These are phyloP conservation scores for Botrytis paeoniae DNA, from an alignment of 2,329 filamentous ascomycete species.

Conservation along the genomic window DNA sequence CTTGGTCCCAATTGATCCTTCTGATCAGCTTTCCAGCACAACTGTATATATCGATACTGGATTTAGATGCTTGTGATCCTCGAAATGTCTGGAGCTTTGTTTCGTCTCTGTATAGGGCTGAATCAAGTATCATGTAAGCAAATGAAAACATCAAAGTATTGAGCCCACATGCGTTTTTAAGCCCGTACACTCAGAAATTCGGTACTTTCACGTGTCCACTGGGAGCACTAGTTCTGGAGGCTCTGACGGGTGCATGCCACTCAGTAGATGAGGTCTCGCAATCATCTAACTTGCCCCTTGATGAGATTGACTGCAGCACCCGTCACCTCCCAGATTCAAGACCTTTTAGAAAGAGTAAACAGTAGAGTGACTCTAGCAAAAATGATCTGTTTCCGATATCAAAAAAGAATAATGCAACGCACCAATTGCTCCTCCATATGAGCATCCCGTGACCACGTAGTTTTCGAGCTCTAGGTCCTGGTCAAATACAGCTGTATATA, in stretches of 20 bases:
- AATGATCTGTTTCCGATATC: neutral
- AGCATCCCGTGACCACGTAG: slow-evolving; percentile 86
- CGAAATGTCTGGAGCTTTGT: slow-evolving; percentile 78
- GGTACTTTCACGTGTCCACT: neutral
- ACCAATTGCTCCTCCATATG: slow-evolving; percentile 93
- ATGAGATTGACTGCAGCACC: neutral
- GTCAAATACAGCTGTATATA: slow-evolving; percentile 92
- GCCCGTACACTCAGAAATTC: neutral
- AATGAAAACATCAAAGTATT: neutral
- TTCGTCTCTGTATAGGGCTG: slow-evolving; percentile 87
- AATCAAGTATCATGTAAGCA: slow-evolving; percentile 29
- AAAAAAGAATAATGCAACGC: slow-evolving; percentile 39
- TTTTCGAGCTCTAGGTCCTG: slow-evolving; percentile 92
- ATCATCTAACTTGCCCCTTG: neutral
- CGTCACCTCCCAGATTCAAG: neutral
- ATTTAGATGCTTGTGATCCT: slow-evolving; percentile 67
- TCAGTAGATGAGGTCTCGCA: neutral
- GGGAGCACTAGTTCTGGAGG: neutral
- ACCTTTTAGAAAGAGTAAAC: too few relatives aligned
- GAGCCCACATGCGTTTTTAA: neutral
- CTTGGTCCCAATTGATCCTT: slow-evolving; percentile 88
- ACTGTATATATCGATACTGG: slow-evolving; percentile 91
- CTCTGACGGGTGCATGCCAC: neutral
- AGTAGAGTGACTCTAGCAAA: neutral
- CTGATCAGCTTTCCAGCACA: slow-evolving; percentile 85